These are phyloP conservation scores for Myxozyma neotropica DNA, from an alignment of 805 yeast species.

Conservation along the genomic window DNA sequence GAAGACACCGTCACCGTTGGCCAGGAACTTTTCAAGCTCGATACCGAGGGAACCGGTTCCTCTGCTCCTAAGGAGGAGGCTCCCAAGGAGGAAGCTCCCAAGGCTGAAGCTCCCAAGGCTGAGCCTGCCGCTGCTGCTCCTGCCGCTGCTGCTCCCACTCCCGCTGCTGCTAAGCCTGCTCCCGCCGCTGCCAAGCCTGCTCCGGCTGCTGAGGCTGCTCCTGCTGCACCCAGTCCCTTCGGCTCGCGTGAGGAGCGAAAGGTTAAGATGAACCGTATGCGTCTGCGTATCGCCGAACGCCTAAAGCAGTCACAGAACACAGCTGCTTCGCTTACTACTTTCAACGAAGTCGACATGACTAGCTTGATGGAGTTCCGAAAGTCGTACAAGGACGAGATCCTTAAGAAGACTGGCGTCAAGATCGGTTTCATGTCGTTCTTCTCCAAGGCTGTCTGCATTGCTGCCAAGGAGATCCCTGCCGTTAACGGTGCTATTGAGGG, in stretches of 20 bases:
- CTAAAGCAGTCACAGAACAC: slow-evolving; percentile 99
- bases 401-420: slow-evolving; percentile 91
- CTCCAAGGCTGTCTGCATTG: slow-evolving; percentile 89
- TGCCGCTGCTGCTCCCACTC: slow-evolving; percentile 40
- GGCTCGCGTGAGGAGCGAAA: slow-evolving; percentile 86
- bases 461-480: slow-evolving; percentile 92
- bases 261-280: slow-evolving; percentile 99
- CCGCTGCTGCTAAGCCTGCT: slow-evolving; percentile 40
- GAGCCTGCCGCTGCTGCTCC: slow-evolving; percentile 36
- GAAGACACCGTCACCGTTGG: slow-evolving; percentile 97
- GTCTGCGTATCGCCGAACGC: slow-evolving; percentile 97
- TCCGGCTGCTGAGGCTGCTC: slow-evolving; percentile 39
- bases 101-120: slow-evolving; percentile 35
- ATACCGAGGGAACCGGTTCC: slow-evolving; percentile 55
- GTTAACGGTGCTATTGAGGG: slow-evolving; percentile 92
- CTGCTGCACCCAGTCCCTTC: slow-evolving; percentile 45
- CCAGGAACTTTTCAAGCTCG: slow-evolving; percentile 85
- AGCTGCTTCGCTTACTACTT: slow-evolving; percentile 96
- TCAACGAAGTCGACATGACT: slow-evolving; percentile 97
- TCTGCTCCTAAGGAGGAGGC: slow-evolving; percentile 36
- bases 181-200: slow-evolving; percentile 37
- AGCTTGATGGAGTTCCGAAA: slow-evolving; percentile 91
- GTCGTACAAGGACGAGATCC: slow-evolving; percentile 92
- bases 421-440: slow-evolving; percentile 99
- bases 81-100: slow-evolving; percentile 36